Conservation (phyloP, 2,329 filamentous ascomycete genomes). For the Ophiostoma angusticollis region DNA sequence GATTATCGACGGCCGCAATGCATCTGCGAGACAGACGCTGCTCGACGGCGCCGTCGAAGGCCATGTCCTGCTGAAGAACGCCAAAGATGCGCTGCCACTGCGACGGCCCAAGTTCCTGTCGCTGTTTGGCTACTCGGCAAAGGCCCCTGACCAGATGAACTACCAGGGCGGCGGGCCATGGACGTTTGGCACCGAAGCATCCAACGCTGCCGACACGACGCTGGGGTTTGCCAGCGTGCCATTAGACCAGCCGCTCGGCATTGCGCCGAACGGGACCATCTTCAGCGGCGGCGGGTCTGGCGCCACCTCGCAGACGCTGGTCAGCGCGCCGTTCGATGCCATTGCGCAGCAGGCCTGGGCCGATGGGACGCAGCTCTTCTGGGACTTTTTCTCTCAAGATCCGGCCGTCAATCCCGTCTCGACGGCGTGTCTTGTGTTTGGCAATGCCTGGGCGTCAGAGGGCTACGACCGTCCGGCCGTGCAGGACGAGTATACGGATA, state of each 20-base stretch:
- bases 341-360: slow-evolving; percentile 36
- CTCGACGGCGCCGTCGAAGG: slow-evolving; percentile 48
- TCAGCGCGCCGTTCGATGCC: slow-evolving; percentile 42
- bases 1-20: slow-evolving; percentile 42
- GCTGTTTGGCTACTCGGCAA: slow-evolving; percentile 49
- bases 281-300: slow-evolving; percentile 26
- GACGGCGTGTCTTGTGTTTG: slow-evolving; percentile 55
- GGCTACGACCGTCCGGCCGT: slow-evolving; percentile 50
- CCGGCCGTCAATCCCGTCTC: slow-evolving; percentile 36
- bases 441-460: slow-evolving; percentile 58
- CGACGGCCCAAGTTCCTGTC: slow-evolving; percentile 37
- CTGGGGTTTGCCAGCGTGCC: neutral
- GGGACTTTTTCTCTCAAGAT: slow-evolving; percentile 38
- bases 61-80: slow-evolving; percentile 52
- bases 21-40: slow-evolving; percentile 27
- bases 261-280: slow-evolving; percentile 30
- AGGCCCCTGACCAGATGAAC: slow-evolving; percentile 30
- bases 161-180: slow-evolving; percentile 24
- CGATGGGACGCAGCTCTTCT: slow-evolving; percentile 45
- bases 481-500: slow-evolving; percentile 52
- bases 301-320: slow-evolving; percentile 25
- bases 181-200: slow-evolving; percentile 28
- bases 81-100: slow-evolving; percentile 40
- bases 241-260: slow-evolving; percentile 5
- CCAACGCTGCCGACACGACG: slow-evolving; percentile 6